phyloP scores from a whole-genome alignment of 208 protist species.

The Leishmania braziliensis region DNA sequence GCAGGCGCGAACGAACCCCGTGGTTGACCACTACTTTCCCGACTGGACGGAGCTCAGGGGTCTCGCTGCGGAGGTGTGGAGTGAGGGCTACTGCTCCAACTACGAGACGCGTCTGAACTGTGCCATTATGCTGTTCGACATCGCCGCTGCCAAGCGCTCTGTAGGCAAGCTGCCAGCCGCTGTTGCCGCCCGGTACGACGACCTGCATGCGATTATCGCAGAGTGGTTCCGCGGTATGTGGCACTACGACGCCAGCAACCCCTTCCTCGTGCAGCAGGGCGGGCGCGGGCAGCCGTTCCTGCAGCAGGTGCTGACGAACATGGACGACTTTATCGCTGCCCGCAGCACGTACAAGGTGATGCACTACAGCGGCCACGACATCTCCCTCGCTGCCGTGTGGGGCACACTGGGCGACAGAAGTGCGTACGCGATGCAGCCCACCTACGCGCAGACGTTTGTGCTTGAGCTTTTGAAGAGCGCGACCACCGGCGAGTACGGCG shows the following conservation, averaged over 20 bases:
- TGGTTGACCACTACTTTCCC: slow-evolving; percentile 27
- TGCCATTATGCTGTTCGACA: slow-evolving; percentile 37
- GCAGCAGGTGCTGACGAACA: slow-evolving; percentile 47
- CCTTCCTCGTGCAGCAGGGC: slow-evolving; percentile 37
- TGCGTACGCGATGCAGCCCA: slow-evolving; percentile 32
- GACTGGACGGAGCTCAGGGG: slow-evolving; percentile 26
- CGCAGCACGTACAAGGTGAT: slow-evolving; percentile 46
- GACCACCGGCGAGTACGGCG: slow-evolving; percentile 21
- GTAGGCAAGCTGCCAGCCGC: slow-evolving; percentile 11
- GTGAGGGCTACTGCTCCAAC: slow-evolving; percentile 40
- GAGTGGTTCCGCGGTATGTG: slow-evolving; percentile 13
- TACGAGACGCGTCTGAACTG: slow-evolving; percentile 31
- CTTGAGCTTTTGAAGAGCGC: slow-evolving; percentile 48
- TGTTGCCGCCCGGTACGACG: slow-evolving; percentile 21
- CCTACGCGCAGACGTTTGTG: slow-evolving; percentile 45
- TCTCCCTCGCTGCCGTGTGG: slow-evolving; percentile 27
- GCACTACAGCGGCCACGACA: slow-evolving; percentile 59
- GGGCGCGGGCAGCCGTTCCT: slow-evolving; percentile 42
- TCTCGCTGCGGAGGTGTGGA: slow-evolving; percentile 30
- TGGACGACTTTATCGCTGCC: slow-evolving; percentile 24
- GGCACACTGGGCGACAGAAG: slow-evolving; percentile 40
- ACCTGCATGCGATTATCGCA: slow-evolving; percentile 31
- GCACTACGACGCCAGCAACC: slow-evolving; percentile 32
- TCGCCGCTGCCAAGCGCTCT: slow-evolving; percentile 34
- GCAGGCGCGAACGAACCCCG: slow-evolving; percentile 12